phyloP scores from a whole-genome alignment of 805 yeast species.

The Starmera caribaea region DNA sequence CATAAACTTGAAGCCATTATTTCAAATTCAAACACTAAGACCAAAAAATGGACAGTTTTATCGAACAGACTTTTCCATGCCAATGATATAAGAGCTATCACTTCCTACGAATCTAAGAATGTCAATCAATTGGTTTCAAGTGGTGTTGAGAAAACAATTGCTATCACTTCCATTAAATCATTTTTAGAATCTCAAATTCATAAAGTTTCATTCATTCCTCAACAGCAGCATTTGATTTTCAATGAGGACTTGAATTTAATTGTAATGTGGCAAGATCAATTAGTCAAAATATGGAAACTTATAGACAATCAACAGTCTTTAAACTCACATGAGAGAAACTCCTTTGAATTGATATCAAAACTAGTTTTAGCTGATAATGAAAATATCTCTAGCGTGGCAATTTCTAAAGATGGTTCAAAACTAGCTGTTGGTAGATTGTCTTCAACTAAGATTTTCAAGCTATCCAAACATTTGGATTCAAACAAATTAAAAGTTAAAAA shows the following conservation, averaged over 20 bases:
- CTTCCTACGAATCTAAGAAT: conserved; percentile 58
- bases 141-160: conserved; percentile 68
- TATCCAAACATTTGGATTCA: conserved; percentile 30
- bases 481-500: conserved; percentile 40
- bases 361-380: conserved; percentile 66
- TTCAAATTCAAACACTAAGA: conserved; percentile 25
- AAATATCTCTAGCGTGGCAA: conserved; percentile 57
- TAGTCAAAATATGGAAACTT: conserved; percentile 72
- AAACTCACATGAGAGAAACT: conserved; percentile 18
- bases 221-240: conserved; percentile 39
- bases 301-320: conserved; percentile 16
- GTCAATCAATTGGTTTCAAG: conserved; percentile 68
- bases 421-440: conserved; percentile 66
- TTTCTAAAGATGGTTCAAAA: conserved; percentile 56
- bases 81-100: conserved; percentile 73
- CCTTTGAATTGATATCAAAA: conserved; percentile 55
- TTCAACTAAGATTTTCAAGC: conserved; percentile 57
- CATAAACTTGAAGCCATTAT: conserved; percentile 9
- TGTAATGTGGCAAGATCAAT: conserved; percentile 74
- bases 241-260: conserved; percentile 41
- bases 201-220: conserved; percentile 59
- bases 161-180: conserved; percentile 49
- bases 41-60: conserved; percentile 65
- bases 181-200: conserved; percentile 65
- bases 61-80: conserved; percentile 76